Base-by-base conservation (phyloP, 176 grass and related monocot species). In the Phragmites australis region DNA sequence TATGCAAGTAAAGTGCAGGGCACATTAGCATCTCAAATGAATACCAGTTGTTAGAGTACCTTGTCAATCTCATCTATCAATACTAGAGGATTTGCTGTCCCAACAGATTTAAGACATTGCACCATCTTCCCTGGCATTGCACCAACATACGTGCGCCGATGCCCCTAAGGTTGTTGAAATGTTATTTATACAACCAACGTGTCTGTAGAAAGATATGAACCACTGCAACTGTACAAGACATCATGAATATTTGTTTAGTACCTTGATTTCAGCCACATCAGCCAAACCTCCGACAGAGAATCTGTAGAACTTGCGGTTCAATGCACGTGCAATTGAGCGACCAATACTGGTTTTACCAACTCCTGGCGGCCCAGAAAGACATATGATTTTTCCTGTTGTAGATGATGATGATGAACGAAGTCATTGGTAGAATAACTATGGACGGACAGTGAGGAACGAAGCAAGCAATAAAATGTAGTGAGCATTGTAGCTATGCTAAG, bases 81-180 rank as follows among this genome's bases (percentile, higher is more conserved):
- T 63, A 99, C 96, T 34, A 99, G 77, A 78, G 96, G 96, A 77
- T 99, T 99, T 77, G 92, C 90, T 81, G 96, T 99, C 72, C 90
- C 92, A 56, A 99, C 92, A 49, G 79, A 87, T 81, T 99, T 99
- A 65, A 99, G 87, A 86, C 96, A 99, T 60, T 99, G 96, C 79
- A 99, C 96, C 92, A 99, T 99, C 86, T 99, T 99, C 83, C 96
- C 96, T 70, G 96, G 96, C 96, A 99, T 99, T 41, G 96, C 96
- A 82, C 96, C 92, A 80, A 99, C 86, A 77, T 99, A 99, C 6
- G 96, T 99, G 40, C 96, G 92, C 29, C 96, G 88, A 89, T 99
- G 96, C 60, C 96, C 96, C 96, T 99, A 76, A 78, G 37, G 57
- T 82, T 80, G 7, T 94, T 83, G 37, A 81, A 73, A 65, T n/a